phyloP scores from a whole-genome alignment of 2,329 filamentous ascomycete genomes.

The Aspergillus unguis region DNA sequence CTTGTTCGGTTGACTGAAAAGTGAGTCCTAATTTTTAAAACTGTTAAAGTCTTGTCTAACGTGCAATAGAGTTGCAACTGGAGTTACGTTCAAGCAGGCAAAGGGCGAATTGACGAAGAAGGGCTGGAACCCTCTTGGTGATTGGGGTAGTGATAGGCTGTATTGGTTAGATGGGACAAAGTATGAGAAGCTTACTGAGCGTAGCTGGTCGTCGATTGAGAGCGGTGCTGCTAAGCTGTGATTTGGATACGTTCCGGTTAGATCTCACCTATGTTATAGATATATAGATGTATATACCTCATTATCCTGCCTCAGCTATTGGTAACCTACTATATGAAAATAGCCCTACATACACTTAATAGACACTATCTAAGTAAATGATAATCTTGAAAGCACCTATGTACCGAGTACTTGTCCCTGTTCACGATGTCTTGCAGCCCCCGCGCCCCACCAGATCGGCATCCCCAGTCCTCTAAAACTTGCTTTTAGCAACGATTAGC shows the following conservation, averaged over 20 bases:
- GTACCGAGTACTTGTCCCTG: no score
- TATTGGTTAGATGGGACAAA: slow-evolving; percentile 45
- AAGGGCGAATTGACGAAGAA: slow-evolving; percentile 45
- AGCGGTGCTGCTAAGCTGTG: slow-evolving; percentile 44
- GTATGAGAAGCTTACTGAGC: slow-evolving; percentile 39
- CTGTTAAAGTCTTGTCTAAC: not conserved
- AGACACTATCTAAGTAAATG: no score
- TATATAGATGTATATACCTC: not conserved
- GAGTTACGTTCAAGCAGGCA: slow-evolving; percentile 51
- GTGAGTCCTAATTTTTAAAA: slow-evolving; percentile 27
- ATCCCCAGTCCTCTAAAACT: not conserved
- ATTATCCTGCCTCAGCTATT: no score
- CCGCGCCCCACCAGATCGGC: not conserved
- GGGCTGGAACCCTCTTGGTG: slow-evolving; percentile 37
- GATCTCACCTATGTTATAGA: not conserved
- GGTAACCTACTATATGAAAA: no score
- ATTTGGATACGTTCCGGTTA: slow-evolving; percentile 5
- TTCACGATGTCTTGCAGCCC: not conserved
- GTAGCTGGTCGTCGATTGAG: slow-evolving; percentile 43
- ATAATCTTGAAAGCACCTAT: no score
- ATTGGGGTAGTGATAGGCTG: slow-evolving; percentile 36
- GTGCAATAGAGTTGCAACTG: slow-evolving; percentile 39
- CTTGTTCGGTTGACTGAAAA: slow-evolving; percentile 48
- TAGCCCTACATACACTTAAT: no score
- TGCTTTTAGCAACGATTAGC: not conserved